Conservation (phyloP, 1,139 yeast genomes). For the Zygosaccharomyces pseudobailii region DNA sequence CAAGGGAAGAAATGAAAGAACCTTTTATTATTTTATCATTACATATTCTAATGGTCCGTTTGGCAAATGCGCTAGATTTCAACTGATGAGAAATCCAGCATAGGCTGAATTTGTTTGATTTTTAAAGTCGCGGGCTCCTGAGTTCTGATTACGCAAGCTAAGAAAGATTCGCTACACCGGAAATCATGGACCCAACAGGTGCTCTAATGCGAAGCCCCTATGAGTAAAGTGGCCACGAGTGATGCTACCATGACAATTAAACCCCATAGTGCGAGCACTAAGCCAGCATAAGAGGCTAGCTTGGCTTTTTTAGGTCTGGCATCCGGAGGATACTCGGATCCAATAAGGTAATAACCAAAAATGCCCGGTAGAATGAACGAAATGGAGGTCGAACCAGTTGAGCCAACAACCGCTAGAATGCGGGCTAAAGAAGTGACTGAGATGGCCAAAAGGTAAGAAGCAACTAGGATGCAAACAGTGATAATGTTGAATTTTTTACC, state of each 20-base stretch:
- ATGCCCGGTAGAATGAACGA: slow-evolving; percentile 90
- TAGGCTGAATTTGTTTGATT: not conserved
- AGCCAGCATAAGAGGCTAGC: slow-evolving; percentile 52
- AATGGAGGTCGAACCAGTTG: slow-evolving; percentile 91
- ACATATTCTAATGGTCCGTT: too few species aligned
- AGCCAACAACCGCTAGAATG: slow-evolving; percentile 88
- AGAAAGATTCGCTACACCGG: too few species aligned
- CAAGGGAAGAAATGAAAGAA: too few species aligned
- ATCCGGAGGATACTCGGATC: slow-evolving; percentile 38
- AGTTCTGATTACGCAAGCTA: too few species aligned
- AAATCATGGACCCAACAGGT: not conserved
- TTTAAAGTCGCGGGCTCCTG: not conserved
- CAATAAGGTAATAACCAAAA: slow-evolving; percentile 70
- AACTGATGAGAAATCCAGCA: too few species aligned
- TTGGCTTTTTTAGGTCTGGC: slow-evolving; percentile 40
- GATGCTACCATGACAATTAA: slow-evolving; percentile 72
- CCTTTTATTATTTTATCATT: too few species aligned
- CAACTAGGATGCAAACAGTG: slow-evolving; percentile 57
- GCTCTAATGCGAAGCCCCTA: slow-evolving; percentile 45
- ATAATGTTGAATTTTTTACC: slow-evolving; percentile 54
- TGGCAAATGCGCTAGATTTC: too few species aligned
- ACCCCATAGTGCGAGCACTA: slow-evolving; percentile 70
- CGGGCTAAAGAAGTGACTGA: slow-evolving; percentile 74
- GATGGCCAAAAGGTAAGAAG: slow-evolving; percentile 70
- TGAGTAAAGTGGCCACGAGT: slow-evolving; percentile 64